phyloP scores from a whole-genome alignment of 139 green algal genomes.

The Dunaliella primolecta region DNA sequence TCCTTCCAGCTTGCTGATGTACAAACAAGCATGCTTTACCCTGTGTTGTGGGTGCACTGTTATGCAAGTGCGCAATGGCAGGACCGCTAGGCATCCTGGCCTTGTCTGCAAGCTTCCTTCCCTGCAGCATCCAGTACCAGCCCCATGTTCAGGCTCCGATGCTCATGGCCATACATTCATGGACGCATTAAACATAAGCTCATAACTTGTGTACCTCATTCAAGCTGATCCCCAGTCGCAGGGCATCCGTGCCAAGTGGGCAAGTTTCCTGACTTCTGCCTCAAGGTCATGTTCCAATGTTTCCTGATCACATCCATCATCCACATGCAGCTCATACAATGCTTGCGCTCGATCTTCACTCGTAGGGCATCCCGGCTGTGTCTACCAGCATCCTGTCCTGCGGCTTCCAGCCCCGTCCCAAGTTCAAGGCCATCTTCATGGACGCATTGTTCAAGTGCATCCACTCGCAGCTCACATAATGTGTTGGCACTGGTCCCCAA shows the following conservation, averaged over 20 bases:
- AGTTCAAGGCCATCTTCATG: background rate
- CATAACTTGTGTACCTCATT: background rate
- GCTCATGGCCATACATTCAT: no score
- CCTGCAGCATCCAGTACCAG: no score
- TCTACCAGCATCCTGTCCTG: background rate
- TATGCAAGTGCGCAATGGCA: background rate
- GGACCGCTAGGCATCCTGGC: background rate
- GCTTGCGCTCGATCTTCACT: no score
- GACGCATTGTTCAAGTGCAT: background rate
- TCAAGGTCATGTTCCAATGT: background rate
- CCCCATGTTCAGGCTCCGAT: no score
- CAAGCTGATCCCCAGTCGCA: no score
- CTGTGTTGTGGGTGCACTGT: background rate
- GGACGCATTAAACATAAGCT: background rate
- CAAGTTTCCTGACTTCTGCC: background rate
- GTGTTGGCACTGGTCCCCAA: background rate
- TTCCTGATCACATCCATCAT: no score
- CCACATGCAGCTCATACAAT: no score
- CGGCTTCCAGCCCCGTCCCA: background rate
- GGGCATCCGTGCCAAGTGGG: background rate
- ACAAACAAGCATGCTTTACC: no score
- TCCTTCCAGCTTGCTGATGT: no score
- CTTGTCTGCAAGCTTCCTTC: background rate
- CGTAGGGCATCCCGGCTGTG: background rate
- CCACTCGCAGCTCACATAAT: no score